Conservation (phyloP, 306 rosid species). For the Urtica urens region DNA sequence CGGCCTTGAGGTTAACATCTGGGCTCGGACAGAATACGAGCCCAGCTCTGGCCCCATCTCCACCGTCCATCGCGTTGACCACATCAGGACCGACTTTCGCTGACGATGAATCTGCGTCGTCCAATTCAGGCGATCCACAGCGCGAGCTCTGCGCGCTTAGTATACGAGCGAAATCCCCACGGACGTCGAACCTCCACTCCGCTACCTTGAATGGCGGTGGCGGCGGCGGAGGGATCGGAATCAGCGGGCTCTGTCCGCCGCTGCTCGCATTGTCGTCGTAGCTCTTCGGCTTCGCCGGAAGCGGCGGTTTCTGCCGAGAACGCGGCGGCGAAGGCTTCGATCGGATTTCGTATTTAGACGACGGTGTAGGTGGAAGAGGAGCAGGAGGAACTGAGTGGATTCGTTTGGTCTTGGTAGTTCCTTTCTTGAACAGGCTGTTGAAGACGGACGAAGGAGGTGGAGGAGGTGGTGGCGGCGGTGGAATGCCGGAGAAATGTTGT, state of each 20-base stretch:
- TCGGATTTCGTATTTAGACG: conserved; percentile 22
- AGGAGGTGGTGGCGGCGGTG: conserved; percentile 57
- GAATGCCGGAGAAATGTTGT: too few species aligned
- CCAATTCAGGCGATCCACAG: conserved; percentile 49
- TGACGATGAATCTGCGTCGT: conserved; percentile 17
- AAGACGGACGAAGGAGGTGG: conserved; percentile 58
- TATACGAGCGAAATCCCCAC: conserved; percentile 43
- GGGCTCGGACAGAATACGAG: conserved; percentile 74
- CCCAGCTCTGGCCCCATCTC: conserved; percentile 9
- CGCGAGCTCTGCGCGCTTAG: conserved; percentile 56
- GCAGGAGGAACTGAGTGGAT: conserved; percentile 44
- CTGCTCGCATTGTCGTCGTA: conserved; percentile 7
- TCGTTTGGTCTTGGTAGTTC: conserved; percentile 37
- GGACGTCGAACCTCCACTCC: conserved; percentile 32
- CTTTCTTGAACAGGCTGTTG: conserved; percentile 50
- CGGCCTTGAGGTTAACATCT: conserved; percentile 55
- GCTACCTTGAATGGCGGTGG: conserved; percentile 44
- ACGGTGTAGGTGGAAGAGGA: conserved; percentile 16
- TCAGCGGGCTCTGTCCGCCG: conserved; percentile 43
- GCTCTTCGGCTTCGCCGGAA: conserved; percentile 13
- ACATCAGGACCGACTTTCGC: conserved; percentile 10
- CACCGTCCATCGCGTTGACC: conserved; percentile 13
- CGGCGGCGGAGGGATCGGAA: conserved; percentile 45
- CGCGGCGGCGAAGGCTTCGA: conserved; percentile 21
- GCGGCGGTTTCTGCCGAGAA: conserved; percentile 22